phyloP scores from a whole-genome alignment of 257 asterid species.

The Verbena officinalis region DNA sequence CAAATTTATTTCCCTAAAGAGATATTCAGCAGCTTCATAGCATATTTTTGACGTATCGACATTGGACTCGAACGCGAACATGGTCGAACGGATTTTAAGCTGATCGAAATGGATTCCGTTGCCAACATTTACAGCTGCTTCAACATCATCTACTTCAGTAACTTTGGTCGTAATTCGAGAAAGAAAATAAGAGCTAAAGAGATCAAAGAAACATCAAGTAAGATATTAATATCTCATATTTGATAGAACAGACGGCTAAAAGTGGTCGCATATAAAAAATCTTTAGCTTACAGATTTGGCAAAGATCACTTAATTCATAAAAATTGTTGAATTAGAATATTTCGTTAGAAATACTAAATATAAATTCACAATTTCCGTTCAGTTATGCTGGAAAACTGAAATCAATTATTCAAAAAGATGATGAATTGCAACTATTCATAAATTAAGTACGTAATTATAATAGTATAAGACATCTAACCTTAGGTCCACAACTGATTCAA shows the following conservation, averaged over 20 bases:
- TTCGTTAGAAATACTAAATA: neutral
- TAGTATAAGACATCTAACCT: constrained; percentile 36
- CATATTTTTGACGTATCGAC: no score
- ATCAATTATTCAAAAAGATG: neutral
- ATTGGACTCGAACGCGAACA: no score
- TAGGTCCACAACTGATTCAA: constrained; percentile 39
- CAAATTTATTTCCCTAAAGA: no score
- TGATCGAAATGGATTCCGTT: no score
- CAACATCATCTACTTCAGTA: no score
- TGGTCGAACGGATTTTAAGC: no score
- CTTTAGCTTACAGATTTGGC: neutral
- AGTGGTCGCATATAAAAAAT: neutral
- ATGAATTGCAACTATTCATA: neutral
- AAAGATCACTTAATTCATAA: neutral
- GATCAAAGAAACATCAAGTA: neutral
- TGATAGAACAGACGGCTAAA: neutral
- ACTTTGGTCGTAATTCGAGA: no score
- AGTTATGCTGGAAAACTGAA: neutral
- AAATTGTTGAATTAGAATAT: neutral
- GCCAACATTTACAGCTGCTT: no score
- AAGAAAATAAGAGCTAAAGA: no score
- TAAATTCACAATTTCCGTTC: neutral
- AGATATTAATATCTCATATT: neutral
- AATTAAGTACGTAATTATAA: no score
- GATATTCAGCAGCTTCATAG: no score